Conservation (phyloP, 2,329 filamentous ascomycete species). For the Colletotrichum sidae region DNA sequence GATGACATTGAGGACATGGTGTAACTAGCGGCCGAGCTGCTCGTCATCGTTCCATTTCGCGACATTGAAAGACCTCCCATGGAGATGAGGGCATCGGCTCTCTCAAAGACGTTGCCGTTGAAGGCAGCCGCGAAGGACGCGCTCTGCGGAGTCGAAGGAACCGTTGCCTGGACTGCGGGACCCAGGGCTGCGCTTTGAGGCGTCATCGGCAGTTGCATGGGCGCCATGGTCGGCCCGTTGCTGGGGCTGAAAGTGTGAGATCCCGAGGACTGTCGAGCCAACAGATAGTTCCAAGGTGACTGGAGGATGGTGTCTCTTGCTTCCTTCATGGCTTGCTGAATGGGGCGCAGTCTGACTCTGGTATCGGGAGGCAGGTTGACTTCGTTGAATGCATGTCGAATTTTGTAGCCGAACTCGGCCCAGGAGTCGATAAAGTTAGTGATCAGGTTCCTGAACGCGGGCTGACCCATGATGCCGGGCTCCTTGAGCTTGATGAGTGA, state of each 20-base stretch:
- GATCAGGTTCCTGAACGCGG: slow-evolving; percentile 76
- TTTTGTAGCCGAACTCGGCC: slow-evolving; percentile 71
- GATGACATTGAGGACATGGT: slow-evolving; percentile 51
- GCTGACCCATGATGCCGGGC: slow-evolving; percentile 75
- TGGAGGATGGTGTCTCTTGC: slow-evolving; percentile 77
- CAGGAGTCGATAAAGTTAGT: slow-evolving; percentile 79
- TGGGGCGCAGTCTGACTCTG: slow-evolving; percentile 78
- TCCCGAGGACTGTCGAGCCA: slow-evolving; percentile 42
- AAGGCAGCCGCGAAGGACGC: slow-evolving; percentile 67
- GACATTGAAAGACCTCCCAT: slow-evolving; percentile 70
- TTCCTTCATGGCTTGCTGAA: slow-evolving; percentile 87
- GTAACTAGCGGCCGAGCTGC: slow-evolving; percentile 43
- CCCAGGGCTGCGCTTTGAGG: slow-evolving; percentile 90
- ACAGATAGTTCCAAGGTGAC: slow-evolving; percentile 67
- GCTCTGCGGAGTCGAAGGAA: slow-evolving; percentile 77
- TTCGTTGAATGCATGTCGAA: slow-evolving; percentile 66
- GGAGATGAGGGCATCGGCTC: slow-evolving; percentile 68
- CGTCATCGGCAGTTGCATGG: slow-evolving; percentile 76
- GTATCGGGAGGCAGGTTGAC: slow-evolving; percentile 73
- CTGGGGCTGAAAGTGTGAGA: slow-evolving; percentile 39
- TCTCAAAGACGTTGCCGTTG: slow-evolving; percentile 69
- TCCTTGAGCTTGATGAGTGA: slow-evolving; percentile 88
- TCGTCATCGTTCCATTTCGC: slow-evolving; percentile 60
- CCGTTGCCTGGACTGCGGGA: slow-evolving; percentile 89
- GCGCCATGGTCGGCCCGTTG: slow-evolving; percentile 45